phyloP scores from a whole-genome alignment of 805 yeast species.

The Tetrapisispora phaffii region DNA sequence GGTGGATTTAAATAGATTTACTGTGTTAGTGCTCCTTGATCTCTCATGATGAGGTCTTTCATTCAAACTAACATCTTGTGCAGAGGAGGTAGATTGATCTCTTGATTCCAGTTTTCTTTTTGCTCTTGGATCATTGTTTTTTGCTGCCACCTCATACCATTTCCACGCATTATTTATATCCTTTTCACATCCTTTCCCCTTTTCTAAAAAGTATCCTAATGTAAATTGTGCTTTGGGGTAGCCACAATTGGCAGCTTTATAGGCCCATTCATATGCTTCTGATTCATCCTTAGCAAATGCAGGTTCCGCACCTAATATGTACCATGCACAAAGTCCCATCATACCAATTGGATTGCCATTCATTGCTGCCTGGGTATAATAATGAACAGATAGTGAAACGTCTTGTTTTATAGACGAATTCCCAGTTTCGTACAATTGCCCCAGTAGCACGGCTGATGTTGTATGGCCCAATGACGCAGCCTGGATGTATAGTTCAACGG shows the following conservation, averaged over 20 bases:
- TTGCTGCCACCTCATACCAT: conserved; percentile 74
- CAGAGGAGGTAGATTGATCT: background rate
- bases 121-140: conserved; percentile 46
- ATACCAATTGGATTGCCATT: conserved; percentile 83
- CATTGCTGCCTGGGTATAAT: conserved; percentile 82
- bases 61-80: background rate
- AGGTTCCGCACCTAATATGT: conserved; percentile 84
- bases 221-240: conserved; percentile 78
- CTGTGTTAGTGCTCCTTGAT: conserved; percentile 14
- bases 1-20: conserved; percentile 16
- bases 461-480: conserved; percentile 84
- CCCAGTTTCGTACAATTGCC: conserved; percentile 76
- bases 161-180: conserved; percentile 47
- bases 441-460: conserved; percentile 70
- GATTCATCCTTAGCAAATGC: conserved; percentile 62
- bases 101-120: conserved; percentile 25
- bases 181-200: conserved; percentile 74
- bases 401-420: conserved; percentile 60
- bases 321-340: conserved; percentile 96
- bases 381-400: conserved; percentile 77
- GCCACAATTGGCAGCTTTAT: conserved; percentile 68
- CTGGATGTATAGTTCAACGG: conserved; percentile 75
- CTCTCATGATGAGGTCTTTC: conserved; percentile 8
- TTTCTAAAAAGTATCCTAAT: conserved; percentile 71
- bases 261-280: conserved; percentile 94